These are phyloP conservation scores for Colletotrichum sublineola DNA, from an alignment of 2,329 filamentous ascomycete genomes.

Conservation along the genomic window DNA sequence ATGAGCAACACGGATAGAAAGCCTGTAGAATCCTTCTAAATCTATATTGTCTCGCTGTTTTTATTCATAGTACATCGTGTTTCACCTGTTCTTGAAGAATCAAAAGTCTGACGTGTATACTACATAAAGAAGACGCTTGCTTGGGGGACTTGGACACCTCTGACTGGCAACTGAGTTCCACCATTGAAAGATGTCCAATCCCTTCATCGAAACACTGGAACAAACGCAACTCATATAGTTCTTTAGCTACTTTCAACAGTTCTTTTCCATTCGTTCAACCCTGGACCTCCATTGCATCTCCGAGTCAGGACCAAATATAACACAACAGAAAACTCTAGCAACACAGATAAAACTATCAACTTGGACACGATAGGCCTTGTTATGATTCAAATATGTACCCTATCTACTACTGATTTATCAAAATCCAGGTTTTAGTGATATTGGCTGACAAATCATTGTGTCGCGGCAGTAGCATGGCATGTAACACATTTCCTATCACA, in stretches of 20 bases:
- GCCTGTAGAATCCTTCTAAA: no score
- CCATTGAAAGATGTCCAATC: background rate
- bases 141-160: background rate
- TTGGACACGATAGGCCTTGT: no score
- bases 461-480: background rate
- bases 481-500: background rate
- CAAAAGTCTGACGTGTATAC: background rate
- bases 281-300: background rate
- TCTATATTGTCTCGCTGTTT: background rate
- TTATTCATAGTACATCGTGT: background rate
- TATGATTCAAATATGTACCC: background rate
- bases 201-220: background rate
- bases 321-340: background rate
- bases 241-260: no score
- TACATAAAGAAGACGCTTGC: background rate
- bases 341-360: no score
- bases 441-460: background rate
- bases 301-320: background rate
- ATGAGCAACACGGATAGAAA: background rate
- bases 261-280: background rate
- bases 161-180: background rate
- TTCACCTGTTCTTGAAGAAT: background rate
- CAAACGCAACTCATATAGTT: no score
- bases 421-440: background rate
- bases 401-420: background rate